Evolutionary conservation across 345 rosid species (phyloP).

Genomic region (Cochlearia excelsa): DNA sequence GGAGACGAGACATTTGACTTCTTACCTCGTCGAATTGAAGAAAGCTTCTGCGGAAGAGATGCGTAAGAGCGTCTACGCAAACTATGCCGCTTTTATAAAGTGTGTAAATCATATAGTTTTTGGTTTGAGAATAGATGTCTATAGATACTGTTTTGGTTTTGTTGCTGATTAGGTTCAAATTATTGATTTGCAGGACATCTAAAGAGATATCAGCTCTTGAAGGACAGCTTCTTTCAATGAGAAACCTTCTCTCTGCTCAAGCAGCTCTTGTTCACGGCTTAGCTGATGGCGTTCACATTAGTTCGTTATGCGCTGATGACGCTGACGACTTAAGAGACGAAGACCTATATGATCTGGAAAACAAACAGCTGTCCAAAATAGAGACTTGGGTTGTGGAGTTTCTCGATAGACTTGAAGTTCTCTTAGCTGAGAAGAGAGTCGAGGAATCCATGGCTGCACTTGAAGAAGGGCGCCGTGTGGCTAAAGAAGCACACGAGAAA

Average conservation of each 20-base stretch:
- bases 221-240: conserved; percentile 83
- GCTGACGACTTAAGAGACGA: conserved; percentile 51
- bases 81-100: conserved; percentile 87
- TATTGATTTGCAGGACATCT: conserved; percentile 55
- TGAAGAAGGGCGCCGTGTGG: conserved; percentile 64
- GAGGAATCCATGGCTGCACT: conserved; percentile 71
- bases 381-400: conserved; percentile 65
- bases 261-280: conserved; percentile 77
- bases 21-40: conserved; percentile 66
- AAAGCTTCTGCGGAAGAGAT: conserved; percentile 98
- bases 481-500: conserved; percentile 41
- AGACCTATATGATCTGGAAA: conserved; percentile 39
- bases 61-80: conserved; percentile 92
- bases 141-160: not conserved
- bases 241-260: conserved; percentile 78
- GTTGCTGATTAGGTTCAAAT: not conserved
- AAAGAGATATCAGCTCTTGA: conserved; percentile 85
- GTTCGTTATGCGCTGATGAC: conserved; percentile 45
- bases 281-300: conserved; percentile 58
- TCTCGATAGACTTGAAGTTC: conserved; percentile 68
- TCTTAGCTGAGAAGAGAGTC: conserved; percentile 81
- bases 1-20: conserved; percentile 68
- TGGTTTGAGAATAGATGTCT: not conserved
- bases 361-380: conserved; percentile 44
- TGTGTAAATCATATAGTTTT: conserved; percentile 6